Percentiles rank a stretch among this genome's conserved stretches.
These are phyloP conservation scores for Saccharum officinarum DNA, from an alignment of 176 grass and related monocot species.

Conservation along the genomic window DNA sequence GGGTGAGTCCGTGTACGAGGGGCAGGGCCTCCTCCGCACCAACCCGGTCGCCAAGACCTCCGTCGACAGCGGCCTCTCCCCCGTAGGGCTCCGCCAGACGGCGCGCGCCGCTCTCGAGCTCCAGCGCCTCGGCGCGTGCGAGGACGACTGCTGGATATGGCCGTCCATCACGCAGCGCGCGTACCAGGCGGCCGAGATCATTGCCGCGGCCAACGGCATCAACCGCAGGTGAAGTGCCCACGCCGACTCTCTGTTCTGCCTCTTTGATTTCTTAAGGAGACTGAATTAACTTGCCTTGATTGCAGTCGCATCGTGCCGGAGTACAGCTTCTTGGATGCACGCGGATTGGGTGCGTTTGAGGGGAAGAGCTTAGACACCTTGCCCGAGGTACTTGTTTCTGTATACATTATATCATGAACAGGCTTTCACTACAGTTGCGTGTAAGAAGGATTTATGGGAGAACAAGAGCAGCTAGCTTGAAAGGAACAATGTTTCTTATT, in stretches of 20 bases:
- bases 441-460: not conserved
- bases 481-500: not conserved
- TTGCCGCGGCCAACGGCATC: slow-evolving; percentile 69
- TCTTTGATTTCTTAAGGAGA: not conserved
- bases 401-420: not conserved
- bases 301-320: slow-evolving; percentile 84
- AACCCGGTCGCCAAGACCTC: slow-evolving; percentile 95
- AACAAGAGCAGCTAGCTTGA: not conserved
- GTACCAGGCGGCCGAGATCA: slow-evolving; percentile 94
- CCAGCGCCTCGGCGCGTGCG: slow-evolving; percentile 74
- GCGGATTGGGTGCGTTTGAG: slow-evolving; percentile 84
- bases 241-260: not conserved
- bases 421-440: not conserved
- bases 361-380: slow-evolving; percentile 68
- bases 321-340: slow-evolving; percentile 94
- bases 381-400: slow-evolving; percentile 56
- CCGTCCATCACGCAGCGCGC: slow-evolving; percentile 90
- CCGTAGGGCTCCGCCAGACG: slow-evolving; percentile 67
- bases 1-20: slow-evolving; percentile 85
- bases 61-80: slow-evolving; percentile 82
- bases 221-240: slow-evolving; percentile 52
- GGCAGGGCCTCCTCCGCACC: slow-evolving; percentile 65
- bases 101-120: slow-evolving; percentile 80
- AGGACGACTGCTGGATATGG: slow-evolving; percentile 95
- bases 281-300: not conserved